Evolutionary conservation across 2,329 filamentous ascomycete genomes (phyloP).

Genomic region (Penicillium nordicum): DNA sequence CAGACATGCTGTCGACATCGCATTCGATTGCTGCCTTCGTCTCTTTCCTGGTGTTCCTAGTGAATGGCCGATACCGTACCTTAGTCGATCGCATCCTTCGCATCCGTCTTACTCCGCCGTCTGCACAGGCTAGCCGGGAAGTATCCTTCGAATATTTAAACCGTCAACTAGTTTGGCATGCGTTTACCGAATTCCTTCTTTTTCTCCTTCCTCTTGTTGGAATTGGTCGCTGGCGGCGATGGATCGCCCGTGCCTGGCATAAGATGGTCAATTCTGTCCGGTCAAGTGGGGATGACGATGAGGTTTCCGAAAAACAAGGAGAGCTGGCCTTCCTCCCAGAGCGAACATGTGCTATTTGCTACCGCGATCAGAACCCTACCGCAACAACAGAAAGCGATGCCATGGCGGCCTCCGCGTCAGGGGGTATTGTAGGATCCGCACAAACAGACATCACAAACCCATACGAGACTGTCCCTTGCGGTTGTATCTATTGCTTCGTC

Average conservation of each 20-base stretch:
- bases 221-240: slow-evolving; percentile 86
- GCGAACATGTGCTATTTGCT: slow-evolving; percentile 93
- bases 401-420: slow-evolving; percentile 62
- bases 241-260: slow-evolving; percentile 82
- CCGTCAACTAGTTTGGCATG: slow-evolving; percentile 96
- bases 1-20: slow-evolving; percentile 64
- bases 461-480: slow-evolving; percentile 85
- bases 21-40: slow-evolving; percentile 78
- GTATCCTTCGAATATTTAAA: slow-evolving; percentile 98
- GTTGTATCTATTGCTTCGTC: slow-evolving; percentile 93
- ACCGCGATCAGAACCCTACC: slow-evolving; percentile 79
- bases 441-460: slow-evolving; percentile 95
- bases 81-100: slow-evolving; percentile 79
- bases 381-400: slow-evolving; percentile 71
- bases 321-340: slow-evolving; percentile 85
- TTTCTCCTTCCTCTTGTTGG: slow-evolving; percentile 96
- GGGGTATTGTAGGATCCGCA: slow-evolving; percentile 79
- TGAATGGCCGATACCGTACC: slow-evolving; percentile 88
- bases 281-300: slow-evolving; percentile 47
- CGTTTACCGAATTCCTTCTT: slow-evolving; percentile 98
- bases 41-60: slow-evolving; percentile 86
- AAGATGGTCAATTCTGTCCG: slow-evolving; percentile 66
- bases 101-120: slow-evolving; percentile 80
- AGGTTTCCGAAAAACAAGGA: slow-evolving; percentile 55
- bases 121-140: slow-evolving; percentile 79